Evolutionary conservation across 331 rosid species (phyloP).

Genomic region (Erythrophleum ivorense): DNA sequence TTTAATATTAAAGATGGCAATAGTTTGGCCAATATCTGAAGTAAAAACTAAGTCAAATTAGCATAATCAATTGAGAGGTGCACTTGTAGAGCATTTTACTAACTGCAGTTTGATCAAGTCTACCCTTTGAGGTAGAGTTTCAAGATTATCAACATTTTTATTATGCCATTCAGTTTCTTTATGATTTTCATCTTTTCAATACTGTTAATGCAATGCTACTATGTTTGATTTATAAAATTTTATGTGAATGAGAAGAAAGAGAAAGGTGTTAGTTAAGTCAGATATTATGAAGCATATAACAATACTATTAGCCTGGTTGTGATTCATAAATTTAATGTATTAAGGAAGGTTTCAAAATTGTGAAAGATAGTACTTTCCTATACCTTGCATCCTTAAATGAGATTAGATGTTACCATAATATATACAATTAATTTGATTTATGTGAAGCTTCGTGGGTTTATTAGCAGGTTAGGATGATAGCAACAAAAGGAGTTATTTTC

Average conservation of each 20-base stretch:
- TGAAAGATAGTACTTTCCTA: background rate
- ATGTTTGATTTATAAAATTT: background rate
- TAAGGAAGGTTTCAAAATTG: background rate
- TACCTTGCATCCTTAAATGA: background rate
- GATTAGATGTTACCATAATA: slow-evolving; percentile 33
- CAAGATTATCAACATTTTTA: background rate
- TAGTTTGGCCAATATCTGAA: slow-evolving; percentile 87
- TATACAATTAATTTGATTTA: slow-evolving; percentile 51
- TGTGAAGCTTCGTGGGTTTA: slow-evolving; percentile 61
- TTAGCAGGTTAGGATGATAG: slow-evolving; percentile 69
- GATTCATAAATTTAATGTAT: background rate
- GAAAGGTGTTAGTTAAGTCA: background rate
- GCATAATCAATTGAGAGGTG: slow-evolving; percentile 80
- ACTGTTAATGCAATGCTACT: background rate
- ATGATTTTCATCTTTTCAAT: background rate
- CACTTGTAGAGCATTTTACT: slow-evolving; percentile 88
- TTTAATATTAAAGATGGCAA: slow-evolving; percentile 87
- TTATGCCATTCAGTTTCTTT: background rate
- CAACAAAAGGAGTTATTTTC: slow-evolving; percentile 56
- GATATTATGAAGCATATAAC: background rate
- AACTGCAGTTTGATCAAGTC: slow-evolving; percentile 76
- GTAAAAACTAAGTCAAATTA: slow-evolving; percentile 71
- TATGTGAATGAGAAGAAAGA: background rate
- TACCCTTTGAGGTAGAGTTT: slow-evolving; percentile 72
- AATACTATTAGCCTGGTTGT: background rate